phyloP scores from a whole-genome alignment of 23 red algal species.

The Agarophyton chilense region DNA sequence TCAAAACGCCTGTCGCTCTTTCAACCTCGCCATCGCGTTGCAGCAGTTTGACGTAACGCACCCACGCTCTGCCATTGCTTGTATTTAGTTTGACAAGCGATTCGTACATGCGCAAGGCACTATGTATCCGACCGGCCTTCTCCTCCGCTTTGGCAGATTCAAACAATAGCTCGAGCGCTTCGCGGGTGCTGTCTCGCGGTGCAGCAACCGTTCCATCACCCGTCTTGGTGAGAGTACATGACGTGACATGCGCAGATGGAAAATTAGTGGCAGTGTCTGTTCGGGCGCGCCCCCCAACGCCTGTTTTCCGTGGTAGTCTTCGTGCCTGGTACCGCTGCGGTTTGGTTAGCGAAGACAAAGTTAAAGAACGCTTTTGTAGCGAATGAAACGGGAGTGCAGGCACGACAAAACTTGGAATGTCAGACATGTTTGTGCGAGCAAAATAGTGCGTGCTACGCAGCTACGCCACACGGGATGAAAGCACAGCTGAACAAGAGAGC shows the following conservation, averaged over 20 bases:
- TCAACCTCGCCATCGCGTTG: constrained; percentile 24
- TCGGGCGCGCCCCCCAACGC: not conserved
- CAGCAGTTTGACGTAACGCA: constrained; percentile 52
- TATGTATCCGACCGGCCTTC: constrained; percentile 39
- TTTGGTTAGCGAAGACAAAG: constrained; percentile 13
- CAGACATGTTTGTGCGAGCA: no score
- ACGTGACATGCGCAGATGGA: not conserved
- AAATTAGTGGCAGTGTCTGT: not conserved
- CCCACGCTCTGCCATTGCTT: constrained; percentile 55
- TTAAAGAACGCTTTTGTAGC: not conserved
- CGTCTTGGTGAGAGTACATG: constrained; percentile 8
- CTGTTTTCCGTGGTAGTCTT: not conserved
- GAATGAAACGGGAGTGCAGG: not conserved
- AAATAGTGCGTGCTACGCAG: not conserved
- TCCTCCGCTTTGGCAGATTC: constrained; percentile 77
- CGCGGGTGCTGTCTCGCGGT: constrained; percentile 39
- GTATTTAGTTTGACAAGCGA: constrained; percentile 59
- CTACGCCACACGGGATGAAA: not conserved
- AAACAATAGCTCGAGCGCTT: constrained; percentile 51
- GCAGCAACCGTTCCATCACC: not conserved
- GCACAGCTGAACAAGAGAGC: not conserved
- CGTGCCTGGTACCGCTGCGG: not conserved
- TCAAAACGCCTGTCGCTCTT: constrained; percentile 51
- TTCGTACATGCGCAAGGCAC: constrained; percentile 65
- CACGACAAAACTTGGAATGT: not conserved